Base-by-base conservation (phyloP, 192 early-diverging fungal species). In the Thoreauomyces humboldtii region DNA sequence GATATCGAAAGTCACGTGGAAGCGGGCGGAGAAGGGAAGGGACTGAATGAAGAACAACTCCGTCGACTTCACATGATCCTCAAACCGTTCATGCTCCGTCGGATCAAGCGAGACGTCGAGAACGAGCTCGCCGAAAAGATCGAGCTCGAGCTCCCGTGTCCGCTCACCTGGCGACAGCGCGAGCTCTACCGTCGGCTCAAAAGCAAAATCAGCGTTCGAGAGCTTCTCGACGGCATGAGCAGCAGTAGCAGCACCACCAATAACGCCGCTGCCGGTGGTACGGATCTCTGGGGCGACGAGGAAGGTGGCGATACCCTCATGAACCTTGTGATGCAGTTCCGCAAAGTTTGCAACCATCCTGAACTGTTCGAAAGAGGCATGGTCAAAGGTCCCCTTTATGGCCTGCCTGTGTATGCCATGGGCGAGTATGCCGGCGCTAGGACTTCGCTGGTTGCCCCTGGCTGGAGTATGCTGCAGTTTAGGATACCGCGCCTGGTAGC, bases 271-370 rank as follows among this genome's bases (percentile, higher is more conserved):
- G 15, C 14, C 9, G n/a, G 38, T 41, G 38, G 38, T n/a, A 41
- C 38, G 9, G 38, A n/a, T n/a, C 17, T 47, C 19, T 32, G 52
- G 2, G 65, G 57, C 17, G 89, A 57, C 25, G 64, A 66, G 6
- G 64, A 66, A 7, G 64, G 53, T 4, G 35, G 46, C 4, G 64
- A 90, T 65, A 91, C 84, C 63, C 77, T 95, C 69, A 92, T 92
- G 91, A 95, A 95, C 62, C 63, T 95, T 59, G 91, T 95, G n/a
- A 93, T 96, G 91, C 93, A 95, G 72, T 75, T 94, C 31, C 87
- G 93, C 59, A 95, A 95, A 64, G 85, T 89, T 37, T 96, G 94
- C 76, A 92, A 94, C 68, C 94, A 96, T 69, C 94, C 94, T 12
- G 93, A 90, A 50, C 71, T 95, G 22, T 93, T 94, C 63, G 89